Evolutionary conservation across 495 filamentous ascomycete genomes (phyloP).

Genomic region (Schizothecium vesticola): DNA sequence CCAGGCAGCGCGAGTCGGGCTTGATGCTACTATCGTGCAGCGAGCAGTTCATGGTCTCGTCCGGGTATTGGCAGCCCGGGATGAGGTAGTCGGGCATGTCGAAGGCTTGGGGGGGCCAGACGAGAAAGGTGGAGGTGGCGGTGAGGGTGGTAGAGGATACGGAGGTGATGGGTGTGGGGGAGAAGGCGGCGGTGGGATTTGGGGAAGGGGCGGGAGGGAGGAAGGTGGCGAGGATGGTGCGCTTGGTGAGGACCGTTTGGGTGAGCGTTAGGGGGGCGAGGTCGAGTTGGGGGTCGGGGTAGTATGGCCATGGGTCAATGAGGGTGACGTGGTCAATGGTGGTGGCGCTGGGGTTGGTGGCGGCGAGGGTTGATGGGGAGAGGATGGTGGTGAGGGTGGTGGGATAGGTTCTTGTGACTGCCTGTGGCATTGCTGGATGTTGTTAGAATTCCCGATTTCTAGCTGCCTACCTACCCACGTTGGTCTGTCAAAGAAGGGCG

Average conservation of each 20-base stretch:
- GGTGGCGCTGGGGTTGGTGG: not conserved
- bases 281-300: conserved; percentile 10
- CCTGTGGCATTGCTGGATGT: not conserved
- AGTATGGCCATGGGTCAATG: conserved; percentile 17
- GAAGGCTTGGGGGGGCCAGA: conserved; percentile 13
- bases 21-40: conserved; percentile 14
- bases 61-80: conserved; percentile 25
- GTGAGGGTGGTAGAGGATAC: conserved; percentile 4
- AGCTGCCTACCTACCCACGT: not conserved
- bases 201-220: not conserved
- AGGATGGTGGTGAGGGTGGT: conserved; percentile 15
- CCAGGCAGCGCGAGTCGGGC: conserved; percentile 12
- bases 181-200: conserved; percentile 1
- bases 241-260: conserved; percentile 6
- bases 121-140: conserved; percentile 2
- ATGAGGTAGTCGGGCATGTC: conserved; percentile 27
- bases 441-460: not conserved
- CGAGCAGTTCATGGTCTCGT: conserved; percentile 10
- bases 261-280: conserved; percentile 12
- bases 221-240: conserved; percentile 2
- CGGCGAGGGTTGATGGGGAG: not conserved
- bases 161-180: not conserved
- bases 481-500: no score
- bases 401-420: conserved; percentile 13
- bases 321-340: conserved; percentile 19